phyloP scores from a whole-genome alignment of 306 rosid species.

The Cucumis hystrix region DNA sequence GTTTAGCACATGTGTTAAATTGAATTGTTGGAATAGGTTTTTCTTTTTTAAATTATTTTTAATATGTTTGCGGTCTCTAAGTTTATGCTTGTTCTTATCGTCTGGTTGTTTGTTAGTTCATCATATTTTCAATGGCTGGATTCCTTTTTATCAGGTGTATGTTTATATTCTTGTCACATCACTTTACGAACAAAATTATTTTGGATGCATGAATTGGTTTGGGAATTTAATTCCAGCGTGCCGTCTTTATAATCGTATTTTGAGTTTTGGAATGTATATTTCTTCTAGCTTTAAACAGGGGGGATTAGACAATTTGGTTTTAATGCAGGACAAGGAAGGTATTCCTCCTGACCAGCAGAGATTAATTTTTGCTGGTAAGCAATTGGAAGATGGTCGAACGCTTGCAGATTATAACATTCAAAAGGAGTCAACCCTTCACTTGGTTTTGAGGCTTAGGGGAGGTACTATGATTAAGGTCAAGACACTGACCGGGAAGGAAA shows the following conservation, averaged over 20 bases:
- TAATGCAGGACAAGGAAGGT: slow-evolving; percentile 88
- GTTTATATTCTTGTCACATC: background rate
- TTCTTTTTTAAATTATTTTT: background rate
- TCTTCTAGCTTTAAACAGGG: background rate
- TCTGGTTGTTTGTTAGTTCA: background rate
- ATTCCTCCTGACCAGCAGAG: slow-evolving; percentile 97
- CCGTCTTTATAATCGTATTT: background rate
- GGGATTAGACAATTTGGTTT: background rate
- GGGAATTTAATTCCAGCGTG: background rate
- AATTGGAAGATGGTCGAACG: slow-evolving; percentile 92
- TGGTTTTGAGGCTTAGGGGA: slow-evolving; percentile 91
- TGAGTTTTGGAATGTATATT: background rate
- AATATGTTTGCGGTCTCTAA: background rate
- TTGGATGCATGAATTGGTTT: background rate
- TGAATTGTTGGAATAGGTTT: background rate
- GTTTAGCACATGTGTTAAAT: background rate
- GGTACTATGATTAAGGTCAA: slow-evolving; percentile 99
- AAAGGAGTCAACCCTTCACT: slow-evolving; percentile 94
- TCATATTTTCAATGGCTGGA: background rate
- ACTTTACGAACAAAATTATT: no score
- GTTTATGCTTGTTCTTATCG: background rate
- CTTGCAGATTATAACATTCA: slow-evolving; percentile 95
- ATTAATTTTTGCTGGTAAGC: slow-evolving; percentile 95
- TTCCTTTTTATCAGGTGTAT: background rate
- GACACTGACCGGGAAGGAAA: slow-evolving; percentile 95